A percentile compares a stretch with the other conserved stretches of the same genome.
phyloP scores from a whole-genome alignment of 306 rosid species.

The Arachis hypogaea region DNA sequence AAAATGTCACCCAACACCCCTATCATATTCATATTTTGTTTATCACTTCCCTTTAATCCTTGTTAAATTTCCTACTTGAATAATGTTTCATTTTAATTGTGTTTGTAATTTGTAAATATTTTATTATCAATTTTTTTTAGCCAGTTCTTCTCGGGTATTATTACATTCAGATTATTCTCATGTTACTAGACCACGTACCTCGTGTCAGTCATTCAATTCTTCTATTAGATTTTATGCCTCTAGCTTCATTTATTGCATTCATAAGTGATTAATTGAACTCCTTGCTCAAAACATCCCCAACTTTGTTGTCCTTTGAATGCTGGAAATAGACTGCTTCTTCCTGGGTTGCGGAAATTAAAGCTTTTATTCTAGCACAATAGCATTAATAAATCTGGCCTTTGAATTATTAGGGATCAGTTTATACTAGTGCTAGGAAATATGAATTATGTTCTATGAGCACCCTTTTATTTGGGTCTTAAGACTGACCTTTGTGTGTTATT shows the following conservation, averaged over 20 bases:
- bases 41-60: too few species aligned
- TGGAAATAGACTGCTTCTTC: slow-evolving; percentile 9
- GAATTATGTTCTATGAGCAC: background rate
- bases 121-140: too few species aligned
- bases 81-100: too few species aligned
- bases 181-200: background rate
- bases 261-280: background rate
- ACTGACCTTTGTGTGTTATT: background rate
- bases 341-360: background rate
- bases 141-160: background rate
- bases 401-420: background rate
- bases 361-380: background rate
- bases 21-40: too few species aligned
- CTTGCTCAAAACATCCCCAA: background rate
- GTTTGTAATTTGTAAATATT: too few species aligned
- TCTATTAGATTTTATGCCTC: background rate
- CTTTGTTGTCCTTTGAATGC: background rate
- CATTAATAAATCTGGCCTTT: background rate
- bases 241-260: slow-evolving; percentile 9
- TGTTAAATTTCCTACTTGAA: too few species aligned
- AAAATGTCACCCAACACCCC: too few species aligned
- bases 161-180: background rate
- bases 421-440: background rate
- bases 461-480: too few species aligned
- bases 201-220: background rate